Conservation (phyloP, 306 rosid genomes). For the Dalbergia cultrata region DNA sequence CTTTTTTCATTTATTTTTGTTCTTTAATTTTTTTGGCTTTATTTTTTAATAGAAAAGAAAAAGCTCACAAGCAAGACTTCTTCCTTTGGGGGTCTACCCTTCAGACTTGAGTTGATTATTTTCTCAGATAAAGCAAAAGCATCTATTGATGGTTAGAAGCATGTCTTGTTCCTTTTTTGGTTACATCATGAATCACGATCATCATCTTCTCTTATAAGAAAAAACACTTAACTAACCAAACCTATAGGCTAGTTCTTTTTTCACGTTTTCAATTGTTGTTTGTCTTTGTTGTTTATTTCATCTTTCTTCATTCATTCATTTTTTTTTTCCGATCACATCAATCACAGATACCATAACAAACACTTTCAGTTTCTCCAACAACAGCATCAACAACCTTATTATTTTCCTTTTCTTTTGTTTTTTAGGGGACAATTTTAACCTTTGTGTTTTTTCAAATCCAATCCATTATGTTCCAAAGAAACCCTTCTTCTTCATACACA, state of each 20-base stretch:
- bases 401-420: not conserved
- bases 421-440: constrained; percentile 33
- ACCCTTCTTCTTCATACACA: constrained; percentile 66
- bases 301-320: constrained; percentile 32
- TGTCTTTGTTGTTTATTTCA: not conserved
- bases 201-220: constrained; percentile 25
- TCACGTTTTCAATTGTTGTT: constrained; percentile 26
- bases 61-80: not conserved
- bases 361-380: constrained; percentile 34
- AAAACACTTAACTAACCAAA: constrained; percentile 35
- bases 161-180: not conserved
- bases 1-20: not conserved
- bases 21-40: not conserved
- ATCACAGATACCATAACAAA: constrained; percentile 15
- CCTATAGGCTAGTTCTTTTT: constrained; percentile 11
- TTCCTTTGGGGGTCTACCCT: constrained; percentile 5
- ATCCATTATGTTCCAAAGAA: constrained; percentile 62
- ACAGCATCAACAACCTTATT: constrained; percentile 15
- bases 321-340: constrained; percentile 36
- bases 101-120: constrained; percentile 30
- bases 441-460: constrained; percentile 13
- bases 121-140: constrained; percentile 27
- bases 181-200: constrained; percentile 27
- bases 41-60: constrained; percentile 7
- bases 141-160: constrained; percentile 39